Evolutionary conservation across 2,329 filamentous ascomycete species (phyloP).

Genomic region (Stachybotrys echinatus): DNA sequence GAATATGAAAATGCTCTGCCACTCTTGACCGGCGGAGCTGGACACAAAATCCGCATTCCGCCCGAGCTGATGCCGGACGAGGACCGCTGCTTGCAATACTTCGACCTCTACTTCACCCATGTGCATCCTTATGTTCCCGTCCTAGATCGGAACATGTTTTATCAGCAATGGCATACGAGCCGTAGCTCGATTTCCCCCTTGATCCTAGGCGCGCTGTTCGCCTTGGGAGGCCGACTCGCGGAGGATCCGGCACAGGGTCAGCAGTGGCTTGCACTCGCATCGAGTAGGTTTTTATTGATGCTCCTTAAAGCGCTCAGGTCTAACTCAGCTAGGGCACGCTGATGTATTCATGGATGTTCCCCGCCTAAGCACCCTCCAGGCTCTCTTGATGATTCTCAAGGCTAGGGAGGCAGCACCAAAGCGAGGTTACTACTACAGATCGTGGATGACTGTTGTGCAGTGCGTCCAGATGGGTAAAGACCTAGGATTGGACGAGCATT

Average conservation of each 20-base stretch:
- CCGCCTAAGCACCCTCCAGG: slow-evolving; percentile 85
- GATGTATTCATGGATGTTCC: slow-evolving; percentile 92
- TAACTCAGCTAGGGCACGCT: slow-evolving; percentile 62
- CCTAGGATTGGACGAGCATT: slow-evolving; percentile 82
- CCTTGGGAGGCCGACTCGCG: slow-evolving; percentile 77
- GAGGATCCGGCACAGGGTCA: slow-evolving; percentile 81
- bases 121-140: slow-evolving; percentile 93
- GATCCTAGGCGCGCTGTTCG: slow-evolving; percentile 84
- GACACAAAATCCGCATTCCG: slow-evolving; percentile 79
- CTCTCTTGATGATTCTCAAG: slow-evolving; percentile 80
- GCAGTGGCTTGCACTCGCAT: slow-evolving; percentile 88
- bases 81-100: slow-evolving; percentile 74
- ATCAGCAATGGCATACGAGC: slow-evolving; percentile 83
- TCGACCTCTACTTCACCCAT: slow-evolving; percentile 84
- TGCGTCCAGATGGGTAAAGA: slow-evolving; percentile 93
- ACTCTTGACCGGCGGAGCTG: slow-evolving; percentile 60
- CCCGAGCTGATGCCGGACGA: slow-evolving; percentile 90
- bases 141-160: slow-evolving; percentile 74
- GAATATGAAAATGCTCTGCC: slow-evolving; percentile 70
- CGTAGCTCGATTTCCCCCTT: slow-evolving; percentile 83
- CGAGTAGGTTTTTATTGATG: slow-evolving; percentile 48
- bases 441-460: slow-evolving; percentile 93
- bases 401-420: slow-evolving; percentile 89
- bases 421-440: slow-evolving; percentile 91
- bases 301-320: slow-evolving; percentile 9